Evolutionary conservation across 148 eudicot species (phyloP).

Genomic region (Selenicereus undatus): DNA sequence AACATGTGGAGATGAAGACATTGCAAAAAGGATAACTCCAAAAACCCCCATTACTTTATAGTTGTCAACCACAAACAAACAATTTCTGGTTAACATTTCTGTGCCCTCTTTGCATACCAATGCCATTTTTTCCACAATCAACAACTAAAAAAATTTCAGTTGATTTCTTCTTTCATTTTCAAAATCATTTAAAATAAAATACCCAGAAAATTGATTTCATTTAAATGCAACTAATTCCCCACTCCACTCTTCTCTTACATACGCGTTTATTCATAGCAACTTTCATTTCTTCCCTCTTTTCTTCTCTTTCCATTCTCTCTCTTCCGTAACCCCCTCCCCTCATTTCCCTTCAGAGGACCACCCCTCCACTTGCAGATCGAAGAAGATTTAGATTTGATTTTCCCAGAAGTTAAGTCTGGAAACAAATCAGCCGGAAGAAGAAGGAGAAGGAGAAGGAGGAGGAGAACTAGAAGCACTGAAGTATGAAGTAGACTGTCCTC

Average conservation of each 20-base stretch:
- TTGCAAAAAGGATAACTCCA: background rate
- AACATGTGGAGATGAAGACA: background rate
- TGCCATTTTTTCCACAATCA: background rate
- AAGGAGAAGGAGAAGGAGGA: no score
- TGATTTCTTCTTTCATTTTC: background rate
- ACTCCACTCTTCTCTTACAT: background rate
- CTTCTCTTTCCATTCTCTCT: background rate
- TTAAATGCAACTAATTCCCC: background rate
- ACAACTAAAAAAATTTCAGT: background rate
- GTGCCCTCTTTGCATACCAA: background rate
- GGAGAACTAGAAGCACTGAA: no score
- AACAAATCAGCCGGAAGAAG: constrained; percentile 1
- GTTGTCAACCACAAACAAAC: background rate
- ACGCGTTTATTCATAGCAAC: background rate
- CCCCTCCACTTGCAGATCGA: background rate
- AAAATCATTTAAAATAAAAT: background rate
- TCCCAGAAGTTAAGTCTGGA: background rate
- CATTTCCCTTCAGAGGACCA: background rate
- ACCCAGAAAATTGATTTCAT: background rate
- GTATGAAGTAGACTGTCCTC: no score
- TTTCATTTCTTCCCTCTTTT: background rate
- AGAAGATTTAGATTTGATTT: background rate
- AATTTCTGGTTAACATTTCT: background rate
- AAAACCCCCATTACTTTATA: background rate
- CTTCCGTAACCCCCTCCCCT: background rate